Evolutionary conservation across 306 rosid genomes (phyloP), one percentile per base, ranked within the genome.

Genomic region (Astragalus membranaceus): DNA sequence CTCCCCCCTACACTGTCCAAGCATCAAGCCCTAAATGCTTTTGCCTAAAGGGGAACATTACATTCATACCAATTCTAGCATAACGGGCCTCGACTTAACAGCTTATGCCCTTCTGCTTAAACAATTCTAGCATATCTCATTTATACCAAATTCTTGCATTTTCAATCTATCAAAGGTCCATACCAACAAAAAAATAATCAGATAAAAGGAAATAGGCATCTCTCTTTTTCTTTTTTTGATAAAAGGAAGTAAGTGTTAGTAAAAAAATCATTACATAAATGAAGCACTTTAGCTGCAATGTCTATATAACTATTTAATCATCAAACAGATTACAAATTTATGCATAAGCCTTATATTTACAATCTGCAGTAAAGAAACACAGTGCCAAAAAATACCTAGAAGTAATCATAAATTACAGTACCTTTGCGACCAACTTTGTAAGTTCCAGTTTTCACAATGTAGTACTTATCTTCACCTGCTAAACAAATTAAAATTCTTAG

Each of bases 381-480:
- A 10, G 5, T 49, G 12, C 48, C 9, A 39, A 7, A 39, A 8
- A 10, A 35, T 0, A 35, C 6, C 6, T 54, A 29, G 12, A 10
- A 12, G 55, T 12, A 70, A 66, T 12, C 60, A 48, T 8, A 41
- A 39, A 62, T 7, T 11, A 55, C 52, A 58, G 32, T 86, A 93
- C 98, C 98, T 88, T 93, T 93, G 42, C 98, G 93, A 72, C 98
- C 98, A 71, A 93, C 85, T 82, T 63, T 93, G 83, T 88, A 93
- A 58, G 63, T 64, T 33, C 97, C 98, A 37, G 79, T 80, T 41
- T 84, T 82, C 75, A 87, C 86, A 58, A 93, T 85, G 73, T 86
- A 93, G 86, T 86, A 85, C 10, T 80, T 82, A 73, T 87, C 85
- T 81, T 93, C 98, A 53, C 93, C 98, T 90, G 89, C 32, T 50